Base-by-base conservation (phyloP, 495 filamentous ascomycete genomes). In the Podospora sp. region DNA sequence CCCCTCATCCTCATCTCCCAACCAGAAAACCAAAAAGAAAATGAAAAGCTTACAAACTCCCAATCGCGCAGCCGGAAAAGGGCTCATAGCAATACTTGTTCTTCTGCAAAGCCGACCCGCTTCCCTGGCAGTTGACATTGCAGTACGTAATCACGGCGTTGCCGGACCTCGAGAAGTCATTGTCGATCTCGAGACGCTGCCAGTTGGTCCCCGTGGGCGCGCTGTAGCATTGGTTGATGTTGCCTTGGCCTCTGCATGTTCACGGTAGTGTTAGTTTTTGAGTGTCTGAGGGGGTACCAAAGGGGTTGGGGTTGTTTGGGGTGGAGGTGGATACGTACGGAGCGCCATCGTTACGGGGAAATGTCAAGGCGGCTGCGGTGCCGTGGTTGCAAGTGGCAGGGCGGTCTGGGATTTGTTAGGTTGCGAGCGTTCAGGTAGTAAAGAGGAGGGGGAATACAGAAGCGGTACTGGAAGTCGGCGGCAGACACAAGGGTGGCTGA, bases 161-260 rank as follows among this genome's bases (percentile, higher is more conserved):
- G 24, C 18, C 12, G 18, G 21, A 26, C 21, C 24, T n/a, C 12
- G 56, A 14, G 18, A 59, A 59, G 56, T 59, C n/a, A n/a, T 59
- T 26, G 56, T 59, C 56, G n/a, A 59, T 59, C 8, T 59, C 56
- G 1, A 59, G 21, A n/a, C 56, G 56, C 26, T 35, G 56, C 56
- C 56, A 59, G 18, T 59, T 2, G 24, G 56, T 59, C 14, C 56
- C 56, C 2, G 56, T 59, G 9, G 56, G 56, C 21, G 56, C 56
- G 56, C 12, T 16, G 56, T 59, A 59, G 56, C 56, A 59, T n/a
- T 11, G 0, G 56, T 9, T 18, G 2, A 26, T 8, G 56, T 20
- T 59, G 56, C 56, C 56, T 26, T 24, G 29, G 29, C 29, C 29
- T 4, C 29, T 33, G 29, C n/a, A n/a, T n/a, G n/a, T n/a, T n/a